phyloP scores from a whole-genome alignment of 73 alveolate species.

The Stentor roeselii region DNA sequence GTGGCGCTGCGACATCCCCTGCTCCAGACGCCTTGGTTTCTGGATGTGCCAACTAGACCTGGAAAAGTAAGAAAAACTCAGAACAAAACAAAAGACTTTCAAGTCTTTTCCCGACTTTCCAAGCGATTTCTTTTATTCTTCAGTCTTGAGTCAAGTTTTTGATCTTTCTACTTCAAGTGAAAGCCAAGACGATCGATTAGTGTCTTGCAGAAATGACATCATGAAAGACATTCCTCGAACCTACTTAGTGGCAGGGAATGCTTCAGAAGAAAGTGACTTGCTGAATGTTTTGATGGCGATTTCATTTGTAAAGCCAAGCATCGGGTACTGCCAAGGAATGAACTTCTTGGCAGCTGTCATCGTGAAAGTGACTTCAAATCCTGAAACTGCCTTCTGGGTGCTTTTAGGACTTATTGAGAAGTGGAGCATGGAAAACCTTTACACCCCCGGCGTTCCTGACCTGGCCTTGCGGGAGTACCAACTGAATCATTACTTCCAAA shows the following conservation, averaged over 20 bases:
- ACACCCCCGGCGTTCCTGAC: slow-evolving; percentile 47
- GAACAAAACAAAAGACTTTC: no score
- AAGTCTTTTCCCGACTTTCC: no score
- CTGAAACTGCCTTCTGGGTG: slow-evolving; percentile 69
- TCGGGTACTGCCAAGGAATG: slow-evolving; percentile 81
- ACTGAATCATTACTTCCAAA: slow-evolving; percentile 27
- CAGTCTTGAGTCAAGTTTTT: no score
- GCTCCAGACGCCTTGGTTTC: no score
- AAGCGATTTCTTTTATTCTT: no score
- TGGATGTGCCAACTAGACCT: no score
- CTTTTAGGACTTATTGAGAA: slow-evolving; percentile 50
- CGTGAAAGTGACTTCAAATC: slow-evolving; percentile 44
- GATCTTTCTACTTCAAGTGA: no score
- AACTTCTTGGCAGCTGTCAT: slow-evolving; percentile 69
- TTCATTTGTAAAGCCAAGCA: slow-evolving; percentile 51
- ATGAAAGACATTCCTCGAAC: slow-evolving; percentile 10
- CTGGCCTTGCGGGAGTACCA: slow-evolving; percentile 33
- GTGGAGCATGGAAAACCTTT: slow-evolving; percentile 33
- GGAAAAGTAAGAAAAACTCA: no score
- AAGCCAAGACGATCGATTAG: no score
- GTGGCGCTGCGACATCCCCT: no score
- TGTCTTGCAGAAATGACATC: no score
- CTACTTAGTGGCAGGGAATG: background rate
- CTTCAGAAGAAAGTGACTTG: slow-evolving; percentile 22
- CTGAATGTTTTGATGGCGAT: slow-evolving; percentile 20